phyloP scores from a whole-genome alignment of 2,329 filamentous ascomycete genomes.

The Penicillium crustosum region DNA sequence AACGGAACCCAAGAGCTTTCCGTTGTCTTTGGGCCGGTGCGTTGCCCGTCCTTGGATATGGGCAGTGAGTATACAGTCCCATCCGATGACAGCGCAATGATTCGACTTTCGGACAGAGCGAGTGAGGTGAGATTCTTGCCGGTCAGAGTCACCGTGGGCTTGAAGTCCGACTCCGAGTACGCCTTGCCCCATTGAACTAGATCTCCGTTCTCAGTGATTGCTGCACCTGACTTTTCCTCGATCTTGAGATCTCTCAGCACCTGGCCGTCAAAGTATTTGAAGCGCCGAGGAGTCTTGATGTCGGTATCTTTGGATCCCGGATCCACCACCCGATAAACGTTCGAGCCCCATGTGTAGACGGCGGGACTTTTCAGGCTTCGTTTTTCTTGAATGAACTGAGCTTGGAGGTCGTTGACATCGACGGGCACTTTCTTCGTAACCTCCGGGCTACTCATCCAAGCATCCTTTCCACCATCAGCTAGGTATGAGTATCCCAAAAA shows the following conservation, averaged over 20 bases:
- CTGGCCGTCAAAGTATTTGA: conserved; percentile 80
- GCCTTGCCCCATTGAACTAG: conserved; percentile 86
- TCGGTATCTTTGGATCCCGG: conserved; percentile 74
- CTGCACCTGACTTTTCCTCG: conserved; percentile 76
- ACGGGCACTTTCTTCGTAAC: conserved; percentile 23
- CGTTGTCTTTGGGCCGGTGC: conserved; percentile 60
- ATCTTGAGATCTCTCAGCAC: conserved; percentile 85
- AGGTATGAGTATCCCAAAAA: conserved; percentile 36
- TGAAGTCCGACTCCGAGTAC: conserved; percentile 64
- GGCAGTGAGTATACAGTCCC: conserved; percentile 85
- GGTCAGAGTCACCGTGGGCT: conserved; percentile 69
- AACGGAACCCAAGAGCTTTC: conserved; percentile 73
- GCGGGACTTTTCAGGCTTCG: conserved; percentile 79
- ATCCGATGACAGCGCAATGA: conserved; percentile 72
- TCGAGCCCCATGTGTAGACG: conserved; percentile 92
- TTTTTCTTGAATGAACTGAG: conserved; percentile 84
- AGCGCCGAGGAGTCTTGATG: conserved; percentile 76
- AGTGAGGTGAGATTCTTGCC: conserved; percentile 80
- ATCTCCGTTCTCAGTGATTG: conserved; percentile 83
- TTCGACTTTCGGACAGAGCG: conserved; percentile 75
- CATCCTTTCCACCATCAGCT: conserved; percentile 20
- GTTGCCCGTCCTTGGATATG: conserved; percentile 70
- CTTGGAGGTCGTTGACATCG: conserved; percentile 66
- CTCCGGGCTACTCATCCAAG: conserved; percentile 19
- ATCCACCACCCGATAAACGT: conserved; percentile 78